Evolutionary conservation across 2,329 filamentous ascomycete species (phyloP), one percentile per base, ranked within the genome.

Genomic region (Emergomyces africanus): DNA sequence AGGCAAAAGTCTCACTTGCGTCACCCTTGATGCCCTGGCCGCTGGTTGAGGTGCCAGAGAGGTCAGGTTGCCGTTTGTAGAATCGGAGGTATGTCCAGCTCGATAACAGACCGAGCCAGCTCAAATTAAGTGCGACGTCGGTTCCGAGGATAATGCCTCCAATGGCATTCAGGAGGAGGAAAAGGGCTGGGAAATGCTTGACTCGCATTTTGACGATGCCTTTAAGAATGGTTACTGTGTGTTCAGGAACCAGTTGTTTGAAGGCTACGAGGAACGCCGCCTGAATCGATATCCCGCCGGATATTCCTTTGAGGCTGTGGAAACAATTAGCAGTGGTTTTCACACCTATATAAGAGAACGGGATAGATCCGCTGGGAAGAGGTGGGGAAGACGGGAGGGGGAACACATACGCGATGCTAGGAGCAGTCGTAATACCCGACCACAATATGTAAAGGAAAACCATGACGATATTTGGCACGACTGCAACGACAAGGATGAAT

Each of bases 81-180:
- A 97, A 99, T 65, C 94, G 89, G 20, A 99, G 84, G 73, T 97
- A 97, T 49, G 88, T 89, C 92, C 92, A 99, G 72, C 89, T 90
- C 12, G 86, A 86, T 61, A 96, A 72, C 72, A 99, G 88, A 60
- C 90, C 91, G 66, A 87, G 86, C 72, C 88, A 78, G 57, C 89
- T 84, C 61, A 96, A 82, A 70, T 95, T 83, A 64, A 91, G 80
- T 51, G 90, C 86, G 23, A 90, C 89, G 68, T 86, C 83, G n/a
- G 83, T 87, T 61, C 85, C 82, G 44, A 88, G 72, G 9, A 85
- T 65, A 1, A 86, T 72, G 39, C 84, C 83, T 35, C 84, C 84
- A 57, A 88, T 77, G 39, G 86, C 79, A 64, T 88, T 85, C 61
- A 95, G 81, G 60, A 89, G 72, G 63, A 81, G 84, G 78, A 81